Evolutionary conservation across 305 asterid genomes (phyloP).

Genomic region (Fraxinus paxiana): DNA sequence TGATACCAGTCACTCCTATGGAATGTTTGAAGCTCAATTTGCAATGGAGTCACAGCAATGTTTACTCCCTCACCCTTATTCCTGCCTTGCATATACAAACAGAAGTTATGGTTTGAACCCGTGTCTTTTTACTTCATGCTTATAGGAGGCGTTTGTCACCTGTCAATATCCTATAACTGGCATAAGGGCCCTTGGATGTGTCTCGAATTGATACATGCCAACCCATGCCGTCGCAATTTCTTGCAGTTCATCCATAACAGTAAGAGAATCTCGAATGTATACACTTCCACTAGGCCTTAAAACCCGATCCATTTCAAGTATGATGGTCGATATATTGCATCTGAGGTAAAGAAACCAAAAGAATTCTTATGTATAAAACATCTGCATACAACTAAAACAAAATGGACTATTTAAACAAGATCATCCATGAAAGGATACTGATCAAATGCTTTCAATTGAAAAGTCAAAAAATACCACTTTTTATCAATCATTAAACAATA

Average conservation of each 20-base stretch:
- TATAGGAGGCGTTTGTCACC: slow-evolving; percentile 56
- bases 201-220: slow-evolving; percentile 68
- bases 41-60: neutral
- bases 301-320: slow-evolving; percentile 89
- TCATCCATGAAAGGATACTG: neutral
- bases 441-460: neutral
- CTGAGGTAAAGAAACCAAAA: slow-evolving; percentile 32
- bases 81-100: neutral
- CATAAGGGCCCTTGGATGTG: slow-evolving; percentile 80
- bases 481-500: neutral
- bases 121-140: slow-evolving; percentile 26
- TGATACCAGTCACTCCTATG: neutral
- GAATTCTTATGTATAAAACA: neutral
- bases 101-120: neutral
- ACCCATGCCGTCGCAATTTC: slow-evolving; percentile 65
- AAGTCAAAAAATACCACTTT: neutral
- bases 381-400: neutral
- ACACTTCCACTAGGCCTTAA: slow-evolving; percentile 74
- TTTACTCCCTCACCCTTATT: neutral
- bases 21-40: neutral
- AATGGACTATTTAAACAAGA: neutral
- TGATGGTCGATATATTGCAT: slow-evolving; percentile 63
- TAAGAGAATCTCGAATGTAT: slow-evolving; percentile 65
- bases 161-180: slow-evolving; percentile 61
- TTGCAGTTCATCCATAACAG: slow-evolving; percentile 66